Percentiles rank a stretch among this genome's conserved stretches.
Conservation (phyloP, 257 asterid genomes). For the Gentiana macrophylla region DNA sequence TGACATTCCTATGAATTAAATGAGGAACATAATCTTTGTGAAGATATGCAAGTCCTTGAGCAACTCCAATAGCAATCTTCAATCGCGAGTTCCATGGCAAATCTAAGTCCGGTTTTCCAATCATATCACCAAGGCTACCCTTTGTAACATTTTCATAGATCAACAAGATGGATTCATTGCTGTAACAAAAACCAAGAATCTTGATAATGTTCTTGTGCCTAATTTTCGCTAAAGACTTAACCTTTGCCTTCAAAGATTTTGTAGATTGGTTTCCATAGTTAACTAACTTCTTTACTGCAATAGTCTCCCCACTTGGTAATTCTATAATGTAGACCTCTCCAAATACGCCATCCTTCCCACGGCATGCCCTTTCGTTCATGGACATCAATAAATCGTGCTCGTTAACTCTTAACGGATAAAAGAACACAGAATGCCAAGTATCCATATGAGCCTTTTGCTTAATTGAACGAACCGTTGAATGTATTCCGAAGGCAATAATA, state of each 20-base stretch:
- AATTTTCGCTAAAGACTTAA: constrained; percentile 65
- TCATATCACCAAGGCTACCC: constrained; percentile 70
- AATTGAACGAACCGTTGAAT: constrained; percentile 21
- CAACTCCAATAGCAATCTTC: constrained; percentile 63
- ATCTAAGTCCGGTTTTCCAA: constrained; percentile 28
- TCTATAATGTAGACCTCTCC: constrained; percentile 59
- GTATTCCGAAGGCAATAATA: constrained; percentile 38
- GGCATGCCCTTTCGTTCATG: constrained; percentile 56
- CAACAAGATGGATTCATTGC: constrained; percentile 47
- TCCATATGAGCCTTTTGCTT: constrained; percentile 22
- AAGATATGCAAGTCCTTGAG: constrained; percentile 80
- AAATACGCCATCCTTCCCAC: constrained; percentile 41
- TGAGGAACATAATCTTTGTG: constrained; percentile 64
- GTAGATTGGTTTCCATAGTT: constrained; percentile 39
- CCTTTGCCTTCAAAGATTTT: constrained; percentile 53
- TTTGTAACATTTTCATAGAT: constrained; percentile 58
- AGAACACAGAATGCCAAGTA: constrained; percentile 60
- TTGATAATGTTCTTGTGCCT: constrained; percentile 64
- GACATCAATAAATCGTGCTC: constrained; percentile 53
- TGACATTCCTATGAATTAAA: constrained; percentile 64
- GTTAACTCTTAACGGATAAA: constrained; percentile 71
- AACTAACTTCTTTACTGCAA: constrained; percentile 54
- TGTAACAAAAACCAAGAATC: constrained; percentile 67
- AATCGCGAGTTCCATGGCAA: constrained; percentile 56
- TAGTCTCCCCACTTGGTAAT: constrained; percentile 67